Evolutionary conservation across 345 rosid species (phyloP), one percentile per base, ranked within the genome.

Genomic region (Limnanthes douglasii): DNA sequence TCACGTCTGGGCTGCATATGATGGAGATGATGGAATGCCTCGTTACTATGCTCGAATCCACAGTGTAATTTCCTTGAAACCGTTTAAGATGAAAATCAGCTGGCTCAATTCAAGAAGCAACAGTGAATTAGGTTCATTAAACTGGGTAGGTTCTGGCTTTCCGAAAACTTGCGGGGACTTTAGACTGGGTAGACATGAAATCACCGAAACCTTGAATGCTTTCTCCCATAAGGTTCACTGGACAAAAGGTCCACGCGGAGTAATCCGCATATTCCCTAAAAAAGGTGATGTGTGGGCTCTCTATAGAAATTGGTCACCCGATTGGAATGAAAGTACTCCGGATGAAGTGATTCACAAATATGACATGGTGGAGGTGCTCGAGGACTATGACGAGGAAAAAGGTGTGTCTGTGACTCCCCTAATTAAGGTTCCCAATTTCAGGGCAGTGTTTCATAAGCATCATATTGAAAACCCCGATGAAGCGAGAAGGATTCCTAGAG

Each of bases 1-100:
- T 48, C 83, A 90, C 56, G 77, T 90, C 21, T 92, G 99, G 99
- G 99, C 96, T 44, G 96, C 93, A 4, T 92, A 92, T 53, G 99
- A 85, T 14, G 72, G 73, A 41, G 73, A 68, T 19, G 96, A 85
- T 49, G 96, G 94, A 20, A 81, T 92, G 99, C 99, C 99, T 34
- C 83, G 99, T 23, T 85, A 59, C 44, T 90, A 85, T 57, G 96
- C 96, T 32, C 75, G 86, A 65, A 78, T 90, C 56, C 86, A 72
- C 35, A 77, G 75, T 57, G 93, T 90, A 34, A 47, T 78, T 4
- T 80, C 99, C 31, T 11, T 46, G 60, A 62, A 58, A 25, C 99
- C 99, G 15, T 85, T 90, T 48, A 78, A 71, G 68, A 48, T 85
- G 78, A 69, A 55, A 55, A 78, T 90, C 47, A 73, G 99, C 41